phyloP scores from a whole-genome alignment of 2,329 filamentous ascomycete genomes.

The Daldinia eschscholtzii region DNA sequence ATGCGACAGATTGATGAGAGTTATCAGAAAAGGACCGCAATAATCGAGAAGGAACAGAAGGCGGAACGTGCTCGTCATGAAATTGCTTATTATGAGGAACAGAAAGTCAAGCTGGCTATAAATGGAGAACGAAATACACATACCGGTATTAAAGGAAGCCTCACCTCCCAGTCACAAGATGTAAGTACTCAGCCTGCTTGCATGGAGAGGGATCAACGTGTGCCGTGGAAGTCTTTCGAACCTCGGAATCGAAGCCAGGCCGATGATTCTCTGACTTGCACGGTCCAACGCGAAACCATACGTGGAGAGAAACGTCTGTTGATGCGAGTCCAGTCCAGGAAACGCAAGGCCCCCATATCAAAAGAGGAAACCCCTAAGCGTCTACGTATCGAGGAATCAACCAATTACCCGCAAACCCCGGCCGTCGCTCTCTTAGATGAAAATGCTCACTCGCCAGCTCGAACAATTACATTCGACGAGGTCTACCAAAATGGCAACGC shows the following conservation, averaged over 20 bases:
- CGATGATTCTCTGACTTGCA: constrained; percentile 29
- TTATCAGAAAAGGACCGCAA: constrained; percentile 7
- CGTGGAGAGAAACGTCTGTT: constrained; percentile 37
- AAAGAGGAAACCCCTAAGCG: constrained; percentile 24
- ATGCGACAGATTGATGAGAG: constrained; percentile 15
- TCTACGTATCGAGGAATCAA: constrained; percentile 29
- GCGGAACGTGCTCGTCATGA: constrained; percentile 20
- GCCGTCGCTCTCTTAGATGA: not conserved
- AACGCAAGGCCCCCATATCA: constrained; percentile 32
- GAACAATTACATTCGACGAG: constrained; percentile 54
- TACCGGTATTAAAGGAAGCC: not conserved
- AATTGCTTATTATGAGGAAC: constrained; percentile 9
- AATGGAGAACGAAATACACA: not conserved
- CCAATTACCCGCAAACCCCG: constrained; percentile 31
- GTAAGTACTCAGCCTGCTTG: constrained; percentile 26
- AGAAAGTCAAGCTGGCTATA: not conserved
- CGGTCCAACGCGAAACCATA: constrained; percentile 31
- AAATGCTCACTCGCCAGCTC: constrained; percentile 13
- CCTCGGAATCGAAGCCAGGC: constrained; percentile 14
- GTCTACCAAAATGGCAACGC: constrained; percentile 54
- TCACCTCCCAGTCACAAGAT: constrained; percentile 16
- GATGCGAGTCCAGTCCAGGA: constrained; percentile 40
- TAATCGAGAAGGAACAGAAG: constrained; percentile 20
- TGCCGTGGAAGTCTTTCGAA: constrained; percentile 2
- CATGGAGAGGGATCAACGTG: not conserved